These are phyloP conservation scores for Amphirosellinia nigrospora DNA, from an alignment of 495 filamentous ascomycete species.

Conservation along the genomic window DNA sequence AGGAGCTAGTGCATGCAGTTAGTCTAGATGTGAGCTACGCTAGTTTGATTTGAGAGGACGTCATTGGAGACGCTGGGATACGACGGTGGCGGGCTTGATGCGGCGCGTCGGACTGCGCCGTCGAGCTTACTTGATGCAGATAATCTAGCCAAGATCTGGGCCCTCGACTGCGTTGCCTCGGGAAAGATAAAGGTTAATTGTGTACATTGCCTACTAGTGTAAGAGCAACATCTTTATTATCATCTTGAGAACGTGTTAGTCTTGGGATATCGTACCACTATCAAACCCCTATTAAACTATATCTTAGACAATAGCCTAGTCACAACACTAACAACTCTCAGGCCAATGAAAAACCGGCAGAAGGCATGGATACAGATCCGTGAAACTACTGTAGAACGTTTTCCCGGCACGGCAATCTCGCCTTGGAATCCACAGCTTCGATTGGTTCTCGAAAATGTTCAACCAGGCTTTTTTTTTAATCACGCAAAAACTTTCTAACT, in stretches of 20 bases:
- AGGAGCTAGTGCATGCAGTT: neutral
- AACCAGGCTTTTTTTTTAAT: neutral
- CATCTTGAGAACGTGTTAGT: neutral
- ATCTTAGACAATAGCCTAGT: neutral
- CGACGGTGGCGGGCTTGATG: neutral
- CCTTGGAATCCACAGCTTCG: neutral
- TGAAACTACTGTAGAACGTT: neutral
- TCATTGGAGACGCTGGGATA: neutral
- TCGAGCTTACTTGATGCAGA: neutral
- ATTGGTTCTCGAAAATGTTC: neutral
- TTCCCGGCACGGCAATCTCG: neutral
- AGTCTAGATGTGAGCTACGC: neutral
- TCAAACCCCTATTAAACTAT: neutral
- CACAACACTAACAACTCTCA: neutral
- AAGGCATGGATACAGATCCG: neutral
- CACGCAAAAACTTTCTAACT: conserved; percentile 1
- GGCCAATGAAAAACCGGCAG: neutral
- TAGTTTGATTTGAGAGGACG: neutral
- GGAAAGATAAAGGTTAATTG: neutral
- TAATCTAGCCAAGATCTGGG: conserved; percentile 1
- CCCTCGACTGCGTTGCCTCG: neutral
- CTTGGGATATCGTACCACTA: neutral
- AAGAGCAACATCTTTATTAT: neutral
- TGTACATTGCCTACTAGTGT: too few species aligned
- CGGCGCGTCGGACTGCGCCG: neutral